phyloP scores from a whole-genome alignment of 306 rosid genomes.

The Vachellia pachyceras region DNA sequence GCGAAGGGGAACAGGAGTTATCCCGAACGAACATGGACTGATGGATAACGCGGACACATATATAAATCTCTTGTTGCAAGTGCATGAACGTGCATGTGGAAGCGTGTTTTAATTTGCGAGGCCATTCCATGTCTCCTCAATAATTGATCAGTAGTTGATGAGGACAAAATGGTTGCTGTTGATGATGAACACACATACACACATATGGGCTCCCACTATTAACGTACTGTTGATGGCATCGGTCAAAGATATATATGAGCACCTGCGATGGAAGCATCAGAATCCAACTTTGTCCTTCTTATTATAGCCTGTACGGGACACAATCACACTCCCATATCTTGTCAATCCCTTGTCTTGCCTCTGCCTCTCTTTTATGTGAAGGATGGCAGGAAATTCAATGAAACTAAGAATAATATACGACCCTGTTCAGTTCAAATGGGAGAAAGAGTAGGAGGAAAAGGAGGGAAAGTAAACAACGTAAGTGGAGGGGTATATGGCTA shows the following conservation, averaged over 20 bases:
- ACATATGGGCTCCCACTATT: not conserved
- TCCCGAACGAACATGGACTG: not conserved
- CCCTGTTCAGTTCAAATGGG: too few relatives aligned
- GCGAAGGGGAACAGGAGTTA: not conserved
- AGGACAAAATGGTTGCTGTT: not conserved
- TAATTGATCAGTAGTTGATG: not conserved
- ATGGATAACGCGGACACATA: too few relatives aligned
- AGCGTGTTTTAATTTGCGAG: not conserved
- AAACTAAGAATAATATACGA: too few relatives aligned
- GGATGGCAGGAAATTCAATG: too few relatives aligned
- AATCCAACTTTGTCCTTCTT: constrained; percentile 17
- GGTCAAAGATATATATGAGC: not conserved
- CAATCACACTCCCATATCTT: not conserved
- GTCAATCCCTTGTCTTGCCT: not conserved
- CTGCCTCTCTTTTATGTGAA: not conserved
- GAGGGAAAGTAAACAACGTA: too few relatives aligned
- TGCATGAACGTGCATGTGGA: not conserved
- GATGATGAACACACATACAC: too few relatives aligned
- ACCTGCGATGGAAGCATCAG: constrained; percentile 1
- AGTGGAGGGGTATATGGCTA: not conserved
- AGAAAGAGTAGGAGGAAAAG: too few relatives aligned
- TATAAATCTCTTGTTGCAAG: not conserved
- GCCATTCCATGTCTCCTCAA: constrained; percentile 19
- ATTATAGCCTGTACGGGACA: not conserved
- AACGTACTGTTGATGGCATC: not conserved